Evolutionary conservation across 352 stramenopile genomes (phyloP), one percentile per base, ranked within the genome.

Genomic region (Aphanomyces astaci): DNA sequence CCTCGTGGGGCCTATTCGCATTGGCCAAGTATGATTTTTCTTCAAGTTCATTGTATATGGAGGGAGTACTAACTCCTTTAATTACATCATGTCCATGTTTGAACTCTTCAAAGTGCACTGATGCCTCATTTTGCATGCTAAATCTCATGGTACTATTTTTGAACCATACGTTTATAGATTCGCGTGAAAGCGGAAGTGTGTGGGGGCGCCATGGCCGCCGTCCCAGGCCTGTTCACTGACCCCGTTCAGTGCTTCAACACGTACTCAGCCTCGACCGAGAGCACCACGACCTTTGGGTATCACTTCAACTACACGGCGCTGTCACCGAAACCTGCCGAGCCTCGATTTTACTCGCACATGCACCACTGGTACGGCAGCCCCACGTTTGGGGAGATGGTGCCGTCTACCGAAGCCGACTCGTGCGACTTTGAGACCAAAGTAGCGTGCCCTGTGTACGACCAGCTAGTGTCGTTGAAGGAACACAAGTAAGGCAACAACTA

Each of bases 21-120:
- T 68, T 30, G 62, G 62, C 13, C 59, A 66, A 55, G 59, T 66
- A 17, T 45, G 30, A 19, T n/a, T n/a, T n/a, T n/a, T n/a, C n/a
- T n/a, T n/a, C n/a, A n/a, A n/a, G n/a, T n/a, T n/a, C n/a, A n/a
- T n/a, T n/a, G n/a, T n/a, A n/a, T n/a, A n/a, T n/a, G n/a, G n/a
- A n/a, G n/a, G n/a, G n/a, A n/a, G n/a, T n/a, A n/a, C n/a, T n/a
- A n/a, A n/a, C n/a, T n/a, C n/a, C n/a, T n/a, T n/a, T n/a, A n/a
- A n/a, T n/a, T n/a, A n/a, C n/a, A n/a, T n/a, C n/a, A n/a, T n/a
- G n/a, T n/a, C n/a, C n/a, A n/a, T n/a, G n/a, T n/a, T n/a, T n/a
- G n/a, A n/a, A n/a, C n/a, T n/a, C n/a, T n/a, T n/a, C n/a, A n/a
- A n/a, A n/a, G n/a, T n/a, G n/a, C n/a, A n/a, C n/a, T n/a, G n/a